phyloP scores from a whole-genome alignment of 2,329 filamentous ascomycete genomes.

The Leptodontidium sp. region DNA sequence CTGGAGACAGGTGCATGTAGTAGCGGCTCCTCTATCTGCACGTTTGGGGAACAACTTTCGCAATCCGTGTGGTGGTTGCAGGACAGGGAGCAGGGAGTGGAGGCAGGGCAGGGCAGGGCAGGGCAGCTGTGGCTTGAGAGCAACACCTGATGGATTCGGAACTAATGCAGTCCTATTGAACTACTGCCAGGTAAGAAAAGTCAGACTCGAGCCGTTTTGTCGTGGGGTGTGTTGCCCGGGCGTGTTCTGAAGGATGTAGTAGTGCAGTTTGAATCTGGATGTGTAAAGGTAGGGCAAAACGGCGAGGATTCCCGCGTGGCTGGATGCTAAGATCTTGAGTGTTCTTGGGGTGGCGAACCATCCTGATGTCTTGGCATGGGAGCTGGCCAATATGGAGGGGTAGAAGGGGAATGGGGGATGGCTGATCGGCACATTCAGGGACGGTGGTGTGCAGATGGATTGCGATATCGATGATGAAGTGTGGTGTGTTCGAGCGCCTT shows the following conservation, averaged over 20 bases:
- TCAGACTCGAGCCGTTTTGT: constrained; percentile 6
- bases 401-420: neutral
- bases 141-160: constrained; percentile 5
- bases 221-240: neutral
- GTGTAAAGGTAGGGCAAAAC: constrained; percentile 26
- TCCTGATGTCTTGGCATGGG: constrained; percentile 20
- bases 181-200: constrained; percentile 12
- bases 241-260: neutral
- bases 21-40: constrained; percentile 14
- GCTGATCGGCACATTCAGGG: constrained; percentile 24
- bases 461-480: constrained; percentile 2
- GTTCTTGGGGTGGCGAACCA: constrained; percentile 6
- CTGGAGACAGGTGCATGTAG: constrained; percentile 29
- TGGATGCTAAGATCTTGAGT: constrained; percentile 19
- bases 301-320: constrained; percentile 38
- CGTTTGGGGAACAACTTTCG: constrained; percentile 16
- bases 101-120: neutral
- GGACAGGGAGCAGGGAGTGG: no score
- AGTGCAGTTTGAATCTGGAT: neutral
- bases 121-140: constrained; percentile 20
- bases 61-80: constrained; percentile 18
- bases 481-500: no score
- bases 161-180: neutral
- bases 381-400: constrained; percentile 21
- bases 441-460: constrained; percentile 19